phyloP scores from a whole-genome alignment of 2,329 filamentous ascomycete genomes.

The Helminthosporium solani region DNA sequence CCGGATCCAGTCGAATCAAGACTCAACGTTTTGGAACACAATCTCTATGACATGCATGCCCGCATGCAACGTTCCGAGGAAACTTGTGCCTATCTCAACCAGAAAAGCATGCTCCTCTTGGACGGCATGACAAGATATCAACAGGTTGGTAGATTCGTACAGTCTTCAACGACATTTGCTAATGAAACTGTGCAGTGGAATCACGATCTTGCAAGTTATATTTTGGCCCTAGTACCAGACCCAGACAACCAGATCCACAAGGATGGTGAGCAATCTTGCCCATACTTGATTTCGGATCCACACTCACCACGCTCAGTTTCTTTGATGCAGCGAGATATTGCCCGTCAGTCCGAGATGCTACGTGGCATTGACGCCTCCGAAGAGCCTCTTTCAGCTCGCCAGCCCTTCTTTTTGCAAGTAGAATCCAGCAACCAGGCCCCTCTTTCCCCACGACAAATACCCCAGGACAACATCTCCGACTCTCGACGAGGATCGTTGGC shows the following conservation, averaged over 20 bases:
- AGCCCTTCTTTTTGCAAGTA: conserved; percentile 46
- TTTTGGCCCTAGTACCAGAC: conserved; percentile 72
- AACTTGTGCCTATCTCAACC: conserved; percentile 72
- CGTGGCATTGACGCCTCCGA: conserved; percentile 60
- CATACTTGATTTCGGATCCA: conserved; percentile 23
- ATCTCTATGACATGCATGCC: conserved; percentile 74
- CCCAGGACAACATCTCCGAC: conserved; percentile 68
- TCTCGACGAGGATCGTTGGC: conserved; percentile 68
- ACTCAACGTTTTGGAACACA: conserved; percentile 74
- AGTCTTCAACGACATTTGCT: conserved; percentile 22
- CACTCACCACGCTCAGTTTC: conserved; percentile 40
- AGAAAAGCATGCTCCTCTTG: conserved; percentile 77
- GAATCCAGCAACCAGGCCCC: conserved; percentile 60
- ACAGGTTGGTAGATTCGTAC: conserved; percentile 51
- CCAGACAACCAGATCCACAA: conserved; percentile 75
- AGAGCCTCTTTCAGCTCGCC: conserved; percentile 63
- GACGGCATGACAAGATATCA: conserved; percentile 76
- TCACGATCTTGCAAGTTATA: conserved; percentile 75
- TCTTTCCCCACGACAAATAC: conserved; percentile 81
- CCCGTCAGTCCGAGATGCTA: conserved; percentile 60
- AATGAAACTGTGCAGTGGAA: conserved; percentile 63
- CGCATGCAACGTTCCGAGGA: conserved; percentile 83
- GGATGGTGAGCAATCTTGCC: conserved; percentile 65
- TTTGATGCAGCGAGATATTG: conserved; percentile 62
- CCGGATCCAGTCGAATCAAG: conserved; percentile 77